Evolutionary conservation across 129 eudicot genomes (phyloP), one percentile per base, ranked within the genome.

Genomic region (Artemisia argyi): DNA sequence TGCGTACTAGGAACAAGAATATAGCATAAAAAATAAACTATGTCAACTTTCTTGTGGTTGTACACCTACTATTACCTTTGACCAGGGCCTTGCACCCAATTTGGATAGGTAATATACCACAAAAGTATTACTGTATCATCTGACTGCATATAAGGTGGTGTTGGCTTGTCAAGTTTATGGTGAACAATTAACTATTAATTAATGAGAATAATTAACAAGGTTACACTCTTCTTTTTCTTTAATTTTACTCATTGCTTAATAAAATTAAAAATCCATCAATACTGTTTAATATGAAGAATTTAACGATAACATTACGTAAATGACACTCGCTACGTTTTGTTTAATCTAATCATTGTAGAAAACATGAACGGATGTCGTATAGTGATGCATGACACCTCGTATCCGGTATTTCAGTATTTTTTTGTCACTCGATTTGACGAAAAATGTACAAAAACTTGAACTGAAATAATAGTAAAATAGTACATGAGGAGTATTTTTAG

Each of bases 11-110:
- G 55, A 78, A 65, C 62, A 72, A 8, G 13, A 19, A 59, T 20
- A 52, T 66, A 61, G 20, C 52, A 19, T 47, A 64, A 6, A 28
- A 16, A 48, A 51, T 39, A n/a, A 16, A 49, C 49, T 47, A 61
- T 20, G 71, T 62, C 61, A 58, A 70, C 35, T 59, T 72, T 65
- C 78, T 71, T 76, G 78, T 76, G 81, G 66, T 71, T 76, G 80
- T 57, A 50, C 66, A 76, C 81, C 85, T 81, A 76, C 81, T 75
- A 8, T 62, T 26, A 35, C 61, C 61, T 75, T 80, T 75, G 84
- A 75, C 83, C 62, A 73, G 52, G 60, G 70, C 77, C 66, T 59
- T 76, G 69, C 68, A 76, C 82, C 82, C 77, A 52, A 77, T 67
- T 72, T 74, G 57, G 67, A 79, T 78, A 26, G 72, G 57, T 51